Base-by-base conservation (phyloP, 2,329 filamentous ascomycete species). In the Ophiostoma australiae region DNA sequence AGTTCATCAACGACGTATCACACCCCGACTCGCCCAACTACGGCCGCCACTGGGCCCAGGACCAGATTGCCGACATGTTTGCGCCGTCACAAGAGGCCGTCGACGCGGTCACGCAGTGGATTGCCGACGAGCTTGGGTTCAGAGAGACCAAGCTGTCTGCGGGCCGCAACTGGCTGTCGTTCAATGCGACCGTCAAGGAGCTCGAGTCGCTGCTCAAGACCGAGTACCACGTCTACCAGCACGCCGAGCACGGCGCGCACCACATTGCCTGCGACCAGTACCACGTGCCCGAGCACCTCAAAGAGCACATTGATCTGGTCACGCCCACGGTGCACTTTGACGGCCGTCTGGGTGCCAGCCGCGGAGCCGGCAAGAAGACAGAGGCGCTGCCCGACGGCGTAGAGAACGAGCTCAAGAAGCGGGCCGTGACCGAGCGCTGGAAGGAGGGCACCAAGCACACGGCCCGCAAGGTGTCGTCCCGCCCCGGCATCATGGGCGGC, bases 101-200 rank as follows among this genome's bases (percentile, higher is more conserved):
- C 3, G 78, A 82, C 20, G 78, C 82, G 1, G 84, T 88, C 39
- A 82, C 82, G 74, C 75, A 79, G 10, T 89, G 87, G 87, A 80
- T 89, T n/a, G 44, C 39, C 2, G 77, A 80, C 27, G 76, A 78
- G 5, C 85, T 89, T 63, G 75, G 80, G 23, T 76, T 77, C 2
- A 78, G 79, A 3, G 81, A 84, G 4, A 80, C 89, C 63, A 78
- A 78, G 58, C 81, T 86, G 63, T 85, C 85, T 0, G 80, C 81
- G 61, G 83, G 83, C 37, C 81, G 83, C 70, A 83, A 82, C 68
- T 88, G 86, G 84, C 75, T 88, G 27, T 78, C 81, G 13, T 87
- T 88, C 75, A 81, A 86, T 70, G 84, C 85, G 10, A 84, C 84
- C 6, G 83, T 84, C 3, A 78, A 81, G 48, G 84, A 89, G 76